Evolutionary conservation across 2,329 filamentous ascomycete genomes (phyloP).

Genomic region (Alternaria sp.): DNA sequence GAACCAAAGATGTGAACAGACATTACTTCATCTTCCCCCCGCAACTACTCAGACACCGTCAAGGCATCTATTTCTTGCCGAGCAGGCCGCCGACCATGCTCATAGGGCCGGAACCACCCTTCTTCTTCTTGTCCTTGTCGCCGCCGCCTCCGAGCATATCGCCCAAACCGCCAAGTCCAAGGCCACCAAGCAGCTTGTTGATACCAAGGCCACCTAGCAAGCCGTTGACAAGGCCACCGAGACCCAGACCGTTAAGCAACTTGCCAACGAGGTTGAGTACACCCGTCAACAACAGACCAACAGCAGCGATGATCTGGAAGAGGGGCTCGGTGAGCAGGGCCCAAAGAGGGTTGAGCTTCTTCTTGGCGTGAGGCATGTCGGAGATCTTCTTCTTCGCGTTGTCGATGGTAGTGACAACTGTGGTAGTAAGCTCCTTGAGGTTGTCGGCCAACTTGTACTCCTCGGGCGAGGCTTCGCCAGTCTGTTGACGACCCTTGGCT

Average conservation of each 20-base stretch:
- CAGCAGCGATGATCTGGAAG: constrained; percentile 90
- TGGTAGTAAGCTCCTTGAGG: constrained; percentile 84
- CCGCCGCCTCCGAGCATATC: constrained; percentile 63
- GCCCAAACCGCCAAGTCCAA: constrained; percentile 68
- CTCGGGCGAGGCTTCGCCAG: constrained; percentile 79
- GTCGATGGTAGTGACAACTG: constrained; percentile 83
- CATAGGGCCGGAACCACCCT: constrained; percentile 48
- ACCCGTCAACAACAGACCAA: constrained; percentile 81
- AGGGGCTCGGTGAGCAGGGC: constrained; percentile 81
- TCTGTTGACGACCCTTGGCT: constrained; percentile 80
- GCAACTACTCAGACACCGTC: constrained; percentile 1
- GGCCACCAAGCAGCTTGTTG: constrained; percentile 74
- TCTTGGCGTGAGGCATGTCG: constrained; percentile 93
- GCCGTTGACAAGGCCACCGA: constrained; percentile 81
- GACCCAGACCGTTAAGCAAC: constrained; percentile 79
- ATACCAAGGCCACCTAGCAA: constrained; percentile 80
- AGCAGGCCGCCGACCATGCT: constrained; percentile 59
- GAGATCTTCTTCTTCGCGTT: constrained; percentile 87
- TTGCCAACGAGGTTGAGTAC: constrained; percentile 86
- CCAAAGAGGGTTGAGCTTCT: constrained; percentile 93
- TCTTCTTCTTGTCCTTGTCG: constrained; percentile 58
- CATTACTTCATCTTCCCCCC: constrained; percentile 23
- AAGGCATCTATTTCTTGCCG: constrained; percentile 48
- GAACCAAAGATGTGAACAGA: constrained; percentile 19
- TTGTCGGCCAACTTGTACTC: constrained; percentile 85